phyloP scores from a whole-genome alignment of 306 rosid genomes.

The Begonia peltatifolia region DNA sequence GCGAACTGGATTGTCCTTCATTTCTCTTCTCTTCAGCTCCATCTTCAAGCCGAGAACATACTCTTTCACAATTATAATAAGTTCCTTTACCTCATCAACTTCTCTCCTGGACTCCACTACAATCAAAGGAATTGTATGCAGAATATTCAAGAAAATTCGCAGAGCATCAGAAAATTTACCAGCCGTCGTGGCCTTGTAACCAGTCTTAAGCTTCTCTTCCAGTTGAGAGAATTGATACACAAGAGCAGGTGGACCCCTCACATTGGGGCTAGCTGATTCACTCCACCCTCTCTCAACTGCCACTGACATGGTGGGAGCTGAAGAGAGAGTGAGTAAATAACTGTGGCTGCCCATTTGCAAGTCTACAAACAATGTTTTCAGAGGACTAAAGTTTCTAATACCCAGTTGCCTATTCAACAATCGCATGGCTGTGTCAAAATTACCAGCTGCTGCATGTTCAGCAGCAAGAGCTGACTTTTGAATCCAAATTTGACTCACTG shows the following conservation, averaged over 20 bases:
- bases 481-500: constrained; percentile 68
- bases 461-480: constrained; percentile 84
- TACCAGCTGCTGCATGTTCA: constrained; percentile 84
- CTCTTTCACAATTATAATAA: constrained; percentile 59
- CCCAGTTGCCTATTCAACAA: constrained; percentile 71
- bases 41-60: constrained; percentile 63
- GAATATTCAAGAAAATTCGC: constrained; percentile 35
- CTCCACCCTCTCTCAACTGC: constrained; percentile 81
- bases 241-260: constrained; percentile 62
- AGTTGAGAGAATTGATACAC: constrained; percentile 48
- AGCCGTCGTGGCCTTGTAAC: constrained; percentile 62
- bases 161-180: constrained; percentile 70
- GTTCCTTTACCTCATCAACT: constrained; percentile 81
- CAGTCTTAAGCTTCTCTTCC: constrained; percentile 79
- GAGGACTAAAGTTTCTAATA: constrained; percentile 46
- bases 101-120: constrained; percentile 85
- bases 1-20: constrained; percentile 44
- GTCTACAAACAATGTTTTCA: constrained; percentile 54
- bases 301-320: constrained; percentile 54
- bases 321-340: constrained; percentile 50
- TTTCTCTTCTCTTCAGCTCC: constrained; percentile 72
- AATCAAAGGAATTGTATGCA: constrained; percentile 59
- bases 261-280: constrained; percentile 66
- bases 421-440: constrained; percentile 76
- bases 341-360: constrained; percentile 51